Percentiles rank a stretch among this genome's conserved stretches.
Conservation (phyloP, 805 yeast genomes). For the Wickerhamiella qilinensis region DNA sequence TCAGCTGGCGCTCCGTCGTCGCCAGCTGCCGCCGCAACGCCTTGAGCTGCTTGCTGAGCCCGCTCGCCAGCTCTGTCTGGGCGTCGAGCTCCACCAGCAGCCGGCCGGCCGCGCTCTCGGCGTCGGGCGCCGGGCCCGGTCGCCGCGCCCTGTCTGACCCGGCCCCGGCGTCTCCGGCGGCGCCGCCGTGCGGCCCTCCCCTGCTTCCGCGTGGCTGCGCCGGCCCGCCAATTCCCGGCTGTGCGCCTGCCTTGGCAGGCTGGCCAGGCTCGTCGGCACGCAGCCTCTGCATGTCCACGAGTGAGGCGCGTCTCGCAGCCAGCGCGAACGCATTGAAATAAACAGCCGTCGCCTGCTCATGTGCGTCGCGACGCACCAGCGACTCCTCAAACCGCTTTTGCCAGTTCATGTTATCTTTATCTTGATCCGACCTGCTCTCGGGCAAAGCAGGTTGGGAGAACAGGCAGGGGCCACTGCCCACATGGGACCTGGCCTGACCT, state of each 20-base stretch:
- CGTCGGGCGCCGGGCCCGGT: neutral
- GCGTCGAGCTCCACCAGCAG: neutral
- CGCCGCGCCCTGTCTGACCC: too few species aligned
- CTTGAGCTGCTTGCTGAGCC: conserved; percentile 15
- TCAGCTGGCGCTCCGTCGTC: conserved; percentile 15
- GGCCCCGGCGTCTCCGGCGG: too few species aligned
- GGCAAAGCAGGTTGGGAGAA: neutral
- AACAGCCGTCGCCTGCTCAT: conserved; percentile 10
- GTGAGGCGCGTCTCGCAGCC: conserved; percentile 14
- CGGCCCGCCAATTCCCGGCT: neutral
- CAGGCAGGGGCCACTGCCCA: neutral
- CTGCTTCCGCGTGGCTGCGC: neutral
- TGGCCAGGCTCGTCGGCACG: neutral
- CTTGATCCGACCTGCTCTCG: too few species aligned
- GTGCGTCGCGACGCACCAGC: conserved; percentile 11
- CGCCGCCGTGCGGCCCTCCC: too few species aligned
- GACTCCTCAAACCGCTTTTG: conserved; percentile 1
- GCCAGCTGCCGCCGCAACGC: conserved; percentile 18
- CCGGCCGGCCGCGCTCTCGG: neutral
- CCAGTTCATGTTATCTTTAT: conserved; percentile 4
- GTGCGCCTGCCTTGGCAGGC: neutral
- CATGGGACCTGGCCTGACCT: neutral
- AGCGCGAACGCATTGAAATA: conserved; percentile 11
- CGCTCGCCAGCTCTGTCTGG: conserved; percentile 5
- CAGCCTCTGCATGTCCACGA: conserved; percentile 1